Base-by-base conservation (phyloP, 805 yeast species). In the Starmerella gropengiesseri region DNA sequence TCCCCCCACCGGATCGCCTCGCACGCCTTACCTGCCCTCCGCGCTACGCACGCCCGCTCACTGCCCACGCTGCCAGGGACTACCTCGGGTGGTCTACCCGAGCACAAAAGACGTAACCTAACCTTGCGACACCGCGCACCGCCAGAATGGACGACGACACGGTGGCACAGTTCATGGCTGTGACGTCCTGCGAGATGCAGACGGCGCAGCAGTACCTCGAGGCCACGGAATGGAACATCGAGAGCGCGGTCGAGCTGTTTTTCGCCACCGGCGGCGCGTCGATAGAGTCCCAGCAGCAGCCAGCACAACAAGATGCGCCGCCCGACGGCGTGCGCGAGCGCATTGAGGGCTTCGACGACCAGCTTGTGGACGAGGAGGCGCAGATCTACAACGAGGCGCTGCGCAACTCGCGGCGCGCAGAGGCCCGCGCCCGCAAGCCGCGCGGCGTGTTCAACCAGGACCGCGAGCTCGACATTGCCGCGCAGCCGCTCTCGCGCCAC, bases 241-340 rank as follows among this genome's bases (percentile, higher is more conserved):
- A 87, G 44, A 73, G 76, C 17, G 97, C 98, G 0, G 82, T 91
- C 7, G 75, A 85, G 12, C 65, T 91, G 33, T 91, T 65, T 60
- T 78, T 81, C 63, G 97, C 91, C 51, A 43, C 60, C 36, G 67
- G 65, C 14, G 71, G 69, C 31, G 64, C 57, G 13, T 34, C 43
- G n/a, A 40, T 1, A 69, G 72, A 44, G 61, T 74, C 45, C 59
- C 81, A 37, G 89, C 80, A 52, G 67, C 69, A 41, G 82, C 34
- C 33, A 16, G 8, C 81, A 50, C 75, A 79, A 19, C 78, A 78
- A 49, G 63, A 59, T 29, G 61, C 45, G 3, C 60, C 55, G n/a
- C 64, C 63, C 23, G 67, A 60, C 22, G 71, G 68, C 23, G 81
- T 86, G 0, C 74, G 95, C 49, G 76, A 85, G 23, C 87, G 87